Percentiles rank a stretch among this genome's conserved stretches.
These are phyloP conservation scores for Sarocladiaceae sp. DNA, from an alignment of 2,329 filamentous ascomycete species.

Conservation along the genomic window DNA sequence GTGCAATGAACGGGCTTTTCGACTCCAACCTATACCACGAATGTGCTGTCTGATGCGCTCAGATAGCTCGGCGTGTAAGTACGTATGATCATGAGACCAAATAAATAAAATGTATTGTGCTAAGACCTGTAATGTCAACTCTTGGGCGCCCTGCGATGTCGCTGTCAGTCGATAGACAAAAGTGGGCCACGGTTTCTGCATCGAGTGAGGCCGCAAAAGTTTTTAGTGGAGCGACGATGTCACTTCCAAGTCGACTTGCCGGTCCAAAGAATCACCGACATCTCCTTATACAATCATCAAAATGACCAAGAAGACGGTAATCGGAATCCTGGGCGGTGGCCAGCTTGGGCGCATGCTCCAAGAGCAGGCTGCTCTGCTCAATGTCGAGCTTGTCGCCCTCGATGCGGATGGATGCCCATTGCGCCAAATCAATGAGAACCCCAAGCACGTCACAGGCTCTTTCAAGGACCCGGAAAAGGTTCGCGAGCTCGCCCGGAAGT, in stretches of 20 bases:
- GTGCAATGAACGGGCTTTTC: too few species aligned
- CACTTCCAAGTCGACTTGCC: background rate
- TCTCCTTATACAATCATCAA: slow-evolving; percentile 8
- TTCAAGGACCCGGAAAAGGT: slow-evolving; percentile 83
- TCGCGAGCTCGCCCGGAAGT: slow-evolving; percentile 68
- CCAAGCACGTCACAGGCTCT: slow-evolving; percentile 74
- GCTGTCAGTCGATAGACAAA: too few species aligned
- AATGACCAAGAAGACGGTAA: slow-evolving; percentile 32
- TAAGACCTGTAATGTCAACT: too few species aligned
- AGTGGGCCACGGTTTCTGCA: too few species aligned
- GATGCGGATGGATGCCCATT: slow-evolving; percentile 75
- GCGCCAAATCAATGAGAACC: slow-evolving; percentile 77
- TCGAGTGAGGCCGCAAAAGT: background rate
- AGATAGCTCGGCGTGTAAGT: too few species aligned
- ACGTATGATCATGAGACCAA: too few species aligned
- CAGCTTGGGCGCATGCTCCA: slow-evolving; percentile 92
- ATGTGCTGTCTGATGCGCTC: too few species aligned
- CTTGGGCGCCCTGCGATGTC: too few species aligned
- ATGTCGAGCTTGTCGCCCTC: slow-evolving; percentile 73
- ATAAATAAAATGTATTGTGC: too few species aligned
- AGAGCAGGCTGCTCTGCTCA: slow-evolving; percentile 73
- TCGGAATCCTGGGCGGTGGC: slow-evolving; percentile 56
- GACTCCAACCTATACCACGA: too few species aligned
- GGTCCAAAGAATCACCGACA: too few species aligned
- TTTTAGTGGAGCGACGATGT: background rate